Base-by-base conservation (phyloP, 352 stramenopile species). In the Globisporangium middletonii region DNA sequence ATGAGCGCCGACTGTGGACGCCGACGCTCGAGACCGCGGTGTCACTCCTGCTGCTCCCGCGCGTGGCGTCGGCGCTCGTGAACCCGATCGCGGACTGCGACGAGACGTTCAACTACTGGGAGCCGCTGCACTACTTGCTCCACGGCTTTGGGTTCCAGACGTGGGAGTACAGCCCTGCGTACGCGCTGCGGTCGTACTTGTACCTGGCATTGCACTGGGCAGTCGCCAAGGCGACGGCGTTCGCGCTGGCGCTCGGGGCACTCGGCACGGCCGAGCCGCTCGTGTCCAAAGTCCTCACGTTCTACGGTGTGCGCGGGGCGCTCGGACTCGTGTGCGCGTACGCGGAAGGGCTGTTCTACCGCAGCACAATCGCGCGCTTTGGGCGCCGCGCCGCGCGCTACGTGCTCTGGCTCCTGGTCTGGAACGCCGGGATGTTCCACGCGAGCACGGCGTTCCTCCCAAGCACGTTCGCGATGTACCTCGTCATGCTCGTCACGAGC, bases 41-140 rank as follows among this genome's bases (percentile, higher is more conserved):
- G 43, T 65, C 56, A 37, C 26, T 76, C 35, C 56, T 77, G 45
- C 30, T 77, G 11, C 52, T 73, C 28, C 57, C 72, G 33, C 75
- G 73, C 47, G 53, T 83, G n/a, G 19, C 62, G n/a, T 64, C 71
- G 18, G 84, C 88, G 50, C 62, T 94, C 1, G 35, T 90, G 44
- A 92, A 72, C 51, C 81, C 84, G 42, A 91, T 99, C 57, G 88
- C 86, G 28, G 97, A 99, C 82, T 99, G 97, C 63, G 97, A 99
- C 72, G 97, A 99, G 79, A 97, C 94, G 1, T 99, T 96, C 71
- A 99, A 99, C 81, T 99, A 99, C 75, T 99, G 97, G 96, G 97
- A 99, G 75, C 96, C 95, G 30, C 78, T 99, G n/a, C 96, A 99
- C 73, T 98, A 94, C 57, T 49, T 99, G 46, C 67, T 98, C n/a